A percentile compares a stretch with the other conserved stretches of the same genome.
Evolutionary conservation across 192 early-diverging fungal species (phyloP).

Genomic region (Diversispora epigaea): DNA sequence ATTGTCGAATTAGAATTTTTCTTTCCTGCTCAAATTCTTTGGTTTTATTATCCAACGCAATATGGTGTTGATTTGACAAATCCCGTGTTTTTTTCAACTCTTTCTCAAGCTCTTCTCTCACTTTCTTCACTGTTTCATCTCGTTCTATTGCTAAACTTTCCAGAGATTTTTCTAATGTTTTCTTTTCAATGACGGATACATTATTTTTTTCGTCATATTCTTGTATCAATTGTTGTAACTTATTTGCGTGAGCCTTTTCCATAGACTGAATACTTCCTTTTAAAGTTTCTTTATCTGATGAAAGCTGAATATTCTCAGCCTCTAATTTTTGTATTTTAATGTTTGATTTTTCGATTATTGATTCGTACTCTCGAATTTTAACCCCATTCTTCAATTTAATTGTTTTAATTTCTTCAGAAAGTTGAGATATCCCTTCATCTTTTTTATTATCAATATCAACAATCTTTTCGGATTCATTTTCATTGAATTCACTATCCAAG

Average conservation of each 20-base stretch:
- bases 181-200: background rate
- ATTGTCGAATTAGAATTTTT: background rate
- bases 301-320: background rate
- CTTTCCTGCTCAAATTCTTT: background rate
- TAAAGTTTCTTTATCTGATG: background rate
- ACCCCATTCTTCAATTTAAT: background rate
- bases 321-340: background rate
- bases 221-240: background rate
- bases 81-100: background rate
- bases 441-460: background rate
- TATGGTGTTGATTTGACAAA: background rate
- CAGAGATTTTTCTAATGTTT: background rate
- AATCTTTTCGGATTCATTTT: conserved; percentile 31
- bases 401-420: background rate
- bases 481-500: conserved; percentile 26
- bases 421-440: conserved; percentile 1
- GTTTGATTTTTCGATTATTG: background rate
- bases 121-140: background rate
- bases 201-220: background rate
- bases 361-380: background rate
- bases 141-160: background rate
- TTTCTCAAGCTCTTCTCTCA: background rate
- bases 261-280: no score
- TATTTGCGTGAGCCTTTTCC: no score
- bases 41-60: background rate